phyloP scores from a whole-genome alignment of 768 basidiomycete species.

The Lactarius vividus region DNA sequence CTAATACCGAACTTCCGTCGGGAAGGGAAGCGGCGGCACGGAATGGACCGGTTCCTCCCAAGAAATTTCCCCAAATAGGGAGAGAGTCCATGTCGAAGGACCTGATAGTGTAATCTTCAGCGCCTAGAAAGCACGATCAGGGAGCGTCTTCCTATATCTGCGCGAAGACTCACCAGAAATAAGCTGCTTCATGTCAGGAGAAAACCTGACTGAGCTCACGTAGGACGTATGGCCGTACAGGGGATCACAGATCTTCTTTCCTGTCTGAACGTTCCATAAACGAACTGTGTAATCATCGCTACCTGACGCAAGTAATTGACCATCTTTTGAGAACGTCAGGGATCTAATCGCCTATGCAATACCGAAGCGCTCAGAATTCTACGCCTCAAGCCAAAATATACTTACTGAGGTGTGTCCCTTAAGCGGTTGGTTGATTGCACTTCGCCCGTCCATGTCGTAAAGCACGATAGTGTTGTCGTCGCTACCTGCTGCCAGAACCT shows the following conservation, averaged over 20 bases:
- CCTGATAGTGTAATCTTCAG: conserved; percentile 12
- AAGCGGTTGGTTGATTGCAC: not conserved
- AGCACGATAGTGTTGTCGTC: conserved; percentile 13
- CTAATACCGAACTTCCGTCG: not conserved
- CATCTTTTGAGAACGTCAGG: conserved; percentile 13
- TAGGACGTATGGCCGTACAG: conserved; percentile 10
- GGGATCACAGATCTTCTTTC: conserved; percentile 14
- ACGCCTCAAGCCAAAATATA: not conserved
- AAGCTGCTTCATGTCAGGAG: conserved; percentile 26
- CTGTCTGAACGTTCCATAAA: conserved; percentile 20
- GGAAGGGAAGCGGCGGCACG: conserved; percentile 3
- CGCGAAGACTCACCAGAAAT: conserved; percentile 4
- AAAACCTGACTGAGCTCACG: conserved; percentile 20
- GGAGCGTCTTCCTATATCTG: not conserved
- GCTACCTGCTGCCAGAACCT: conserved; percentile 25
- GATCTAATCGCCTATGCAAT: conserved; percentile 4
- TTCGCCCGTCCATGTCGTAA: conserved; percentile 15
- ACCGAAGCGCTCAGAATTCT: not conserved
- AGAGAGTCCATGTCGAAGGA: conserved; percentile 22
- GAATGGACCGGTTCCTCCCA: conserved; percentile 8
- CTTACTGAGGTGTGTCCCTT: conserved; percentile 17
- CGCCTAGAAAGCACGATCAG: conserved; percentile 5
- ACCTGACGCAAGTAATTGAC: conserved; percentile 11
- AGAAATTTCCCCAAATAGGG: conserved; percentile 6
- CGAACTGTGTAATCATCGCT: conserved; percentile 14